Conservation (phyloP, 129 eudicot species). For the Helichrysum umbraculigerum region DNA sequence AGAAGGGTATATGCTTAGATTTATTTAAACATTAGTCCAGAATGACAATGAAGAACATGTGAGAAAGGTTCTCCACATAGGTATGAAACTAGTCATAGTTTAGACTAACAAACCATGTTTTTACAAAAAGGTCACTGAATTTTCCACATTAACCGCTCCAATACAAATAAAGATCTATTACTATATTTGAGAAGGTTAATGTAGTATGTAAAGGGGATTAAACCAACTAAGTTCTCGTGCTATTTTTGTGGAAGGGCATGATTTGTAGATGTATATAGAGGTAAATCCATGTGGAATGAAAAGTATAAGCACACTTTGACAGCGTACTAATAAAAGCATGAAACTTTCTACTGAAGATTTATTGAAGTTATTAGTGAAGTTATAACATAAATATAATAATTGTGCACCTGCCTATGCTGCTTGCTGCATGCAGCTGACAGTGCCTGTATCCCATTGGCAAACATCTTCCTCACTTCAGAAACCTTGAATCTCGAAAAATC, state of each 20-base stretch:
- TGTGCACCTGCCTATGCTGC: conserved; percentile 97
- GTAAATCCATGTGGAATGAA: neutral
- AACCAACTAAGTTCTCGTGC: neutral
- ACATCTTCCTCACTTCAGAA: conserved; percentile 82
- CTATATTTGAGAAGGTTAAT: neutral
- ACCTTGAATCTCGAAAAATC: conserved; percentile 90
- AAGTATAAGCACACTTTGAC: neutral
- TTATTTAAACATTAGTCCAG: neutral
- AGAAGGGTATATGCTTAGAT: neutral
- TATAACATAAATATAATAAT: conserved; percentile 28
- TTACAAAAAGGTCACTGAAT: neutral
- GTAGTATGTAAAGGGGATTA: neutral
- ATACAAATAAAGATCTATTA: neutral
- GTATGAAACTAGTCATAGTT: conserved; percentile 2
- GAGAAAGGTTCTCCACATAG: neutral
- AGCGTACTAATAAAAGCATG: neutral
- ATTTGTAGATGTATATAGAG: neutral
- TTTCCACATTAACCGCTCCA: neutral
- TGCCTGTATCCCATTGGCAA: conserved; percentile 83
- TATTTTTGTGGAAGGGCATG: neutral
- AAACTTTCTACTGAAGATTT: neutral
- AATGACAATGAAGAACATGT: neutral
- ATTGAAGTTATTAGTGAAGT: neutral
- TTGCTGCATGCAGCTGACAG: conserved; percentile 74
- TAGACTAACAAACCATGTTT: neutral